Evolutionary conservation across 2,329 filamentous ascomycete genomes (phyloP).

Genomic region (Trichoderma aggressivum): DNA sequence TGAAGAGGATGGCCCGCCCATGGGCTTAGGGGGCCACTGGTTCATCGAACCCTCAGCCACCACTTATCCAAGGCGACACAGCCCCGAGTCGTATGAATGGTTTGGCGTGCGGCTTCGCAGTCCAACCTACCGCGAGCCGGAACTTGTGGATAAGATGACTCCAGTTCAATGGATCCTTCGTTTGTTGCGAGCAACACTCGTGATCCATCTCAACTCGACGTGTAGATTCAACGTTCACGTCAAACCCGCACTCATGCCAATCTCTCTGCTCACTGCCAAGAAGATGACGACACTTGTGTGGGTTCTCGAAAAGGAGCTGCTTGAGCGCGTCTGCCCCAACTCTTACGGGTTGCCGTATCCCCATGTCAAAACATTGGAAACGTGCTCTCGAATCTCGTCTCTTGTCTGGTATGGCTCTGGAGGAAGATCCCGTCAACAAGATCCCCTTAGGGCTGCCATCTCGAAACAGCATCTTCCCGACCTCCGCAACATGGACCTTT

Average conservation of each 20-base stretch:
- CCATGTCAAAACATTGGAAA: conserved; percentile 1
- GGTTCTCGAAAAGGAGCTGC: conserved; percentile 20
- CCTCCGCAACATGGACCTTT: not conserved
- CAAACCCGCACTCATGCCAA: not conserved
- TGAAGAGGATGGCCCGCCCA: not conserved
- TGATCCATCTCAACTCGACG: conserved; percentile 27
- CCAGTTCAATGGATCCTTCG: not conserved
- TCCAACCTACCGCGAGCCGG: conserved; percentile 15
- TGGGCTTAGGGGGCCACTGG: conserved; percentile 8
- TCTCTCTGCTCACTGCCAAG: conserved; percentile 14
- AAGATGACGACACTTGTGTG: conserved; percentile 20
- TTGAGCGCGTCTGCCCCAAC: conserved; percentile 4
- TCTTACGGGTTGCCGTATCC: not conserved
- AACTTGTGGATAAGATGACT: not conserved
- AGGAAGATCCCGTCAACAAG: not conserved
- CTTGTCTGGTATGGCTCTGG: not conserved
- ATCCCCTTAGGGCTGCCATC: not conserved
- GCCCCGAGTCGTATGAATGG: conserved; percentile 23
- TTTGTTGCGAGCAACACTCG: conserved; percentile 20
- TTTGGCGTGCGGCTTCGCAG: conserved; percentile 28
- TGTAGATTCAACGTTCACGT: conserved; percentile 23
- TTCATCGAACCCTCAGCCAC: conserved; percentile 17
- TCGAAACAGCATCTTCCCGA: conserved; percentile 15
- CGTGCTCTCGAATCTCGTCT: conserved; percentile 1
- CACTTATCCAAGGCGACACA: conserved; percentile 9